These are phyloP conservation scores for Rubroshorea leprosula DNA, from an alignment of 345 rosid species.

Conservation along the genomic window DNA sequence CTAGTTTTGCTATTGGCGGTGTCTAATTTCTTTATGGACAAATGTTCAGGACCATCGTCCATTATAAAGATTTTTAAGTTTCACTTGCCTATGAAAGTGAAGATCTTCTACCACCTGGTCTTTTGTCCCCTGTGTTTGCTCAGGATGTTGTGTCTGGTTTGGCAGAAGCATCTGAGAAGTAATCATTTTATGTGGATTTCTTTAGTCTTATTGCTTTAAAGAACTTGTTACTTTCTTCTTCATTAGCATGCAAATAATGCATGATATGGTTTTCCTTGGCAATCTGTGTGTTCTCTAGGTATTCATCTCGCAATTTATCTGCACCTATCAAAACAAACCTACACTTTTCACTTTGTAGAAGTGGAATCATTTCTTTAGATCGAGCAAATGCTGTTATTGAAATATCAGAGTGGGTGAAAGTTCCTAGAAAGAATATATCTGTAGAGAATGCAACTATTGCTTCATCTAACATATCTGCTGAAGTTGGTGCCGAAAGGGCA, in stretches of 20 bases:
- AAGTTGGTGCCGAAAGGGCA: conserved; percentile 36
- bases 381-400: conserved; percentile 92
- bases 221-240: not conserved
- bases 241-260: not conserved
- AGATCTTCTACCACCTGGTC: conserved; percentile 76
- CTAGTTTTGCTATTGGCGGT: conserved; percentile 15
- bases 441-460: conserved; percentile 56
- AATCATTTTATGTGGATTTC: conserved; percentile 28
- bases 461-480: conserved; percentile 46
- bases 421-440: conserved; percentile 70
- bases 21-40: conserved; percentile 28
- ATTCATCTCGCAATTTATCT: conserved; percentile 84
- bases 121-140: conserved; percentile 60
- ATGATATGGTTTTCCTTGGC: conserved; percentile 8
- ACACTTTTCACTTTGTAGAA: conserved; percentile 92
- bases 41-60: conserved; percentile 83
- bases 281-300: conserved; percentile 37
- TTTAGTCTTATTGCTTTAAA: not conserved
- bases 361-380: conserved; percentile 84
- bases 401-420: conserved; percentile 96
- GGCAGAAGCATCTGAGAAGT: conserved; percentile 76
- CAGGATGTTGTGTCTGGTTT: conserved; percentile 81
- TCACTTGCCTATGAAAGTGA: conserved; percentile 76
- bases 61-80: conserved; percentile 81
- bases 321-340: conserved; percentile 88